These are phyloP conservation scores for Dipodascopsis tothii DNA, from an alignment of 805 yeast genomes.

Conservation along the genomic window DNA sequence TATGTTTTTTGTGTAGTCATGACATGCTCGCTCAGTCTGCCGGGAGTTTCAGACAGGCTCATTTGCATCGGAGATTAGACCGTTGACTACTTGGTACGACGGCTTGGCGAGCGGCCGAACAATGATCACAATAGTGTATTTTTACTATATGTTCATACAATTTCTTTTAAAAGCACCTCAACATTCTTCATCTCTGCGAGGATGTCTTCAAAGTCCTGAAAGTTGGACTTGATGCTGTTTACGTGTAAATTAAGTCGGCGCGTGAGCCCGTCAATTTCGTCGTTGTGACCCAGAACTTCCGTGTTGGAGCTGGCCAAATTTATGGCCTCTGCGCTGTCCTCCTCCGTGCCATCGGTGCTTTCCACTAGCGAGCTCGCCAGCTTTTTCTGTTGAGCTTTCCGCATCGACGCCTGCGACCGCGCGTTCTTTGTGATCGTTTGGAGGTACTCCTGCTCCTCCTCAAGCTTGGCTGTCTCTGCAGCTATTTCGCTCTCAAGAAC, in stretches of 20 bases:
- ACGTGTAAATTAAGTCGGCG: slow-evolving; percentile 9
- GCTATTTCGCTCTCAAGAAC: slow-evolving; percentile 12
- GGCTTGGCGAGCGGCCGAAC: too few relatives aligned
- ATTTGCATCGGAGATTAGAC: too few relatives aligned
- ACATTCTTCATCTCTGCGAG: neutral
- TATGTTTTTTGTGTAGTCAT: too few relatives aligned
- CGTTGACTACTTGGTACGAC: too few relatives aligned
- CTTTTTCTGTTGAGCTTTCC: slow-evolving; percentile 13
- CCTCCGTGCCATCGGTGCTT: neutral
- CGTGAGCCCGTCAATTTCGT: slow-evolving; percentile 3
- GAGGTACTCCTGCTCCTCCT: slow-evolving; percentile 8
- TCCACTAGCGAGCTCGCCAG: slow-evolving; percentile 6
- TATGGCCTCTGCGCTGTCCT: slow-evolving; percentile 10
- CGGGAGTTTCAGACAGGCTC: neutral
- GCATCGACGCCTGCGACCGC: slow-evolving; percentile 8
- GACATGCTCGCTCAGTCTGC: neutral
- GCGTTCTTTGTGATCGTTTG: slow-evolving; percentile 12
- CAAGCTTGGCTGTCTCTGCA: slow-evolving; percentile 8
- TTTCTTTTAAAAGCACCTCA: neutral
- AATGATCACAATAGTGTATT: too few relatives aligned
- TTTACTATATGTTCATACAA: too few relatives aligned
- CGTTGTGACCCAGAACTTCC: slow-evolving; percentile 6
- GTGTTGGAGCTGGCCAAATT: slow-evolving; percentile 1
- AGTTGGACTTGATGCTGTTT: slow-evolving; percentile 7
- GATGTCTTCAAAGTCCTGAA: slow-evolving; percentile 8